A percentile compares a stretch with the other conserved stretches of the same genome.
phyloP scores from a whole-genome alignment of 208 protist species.

The Leishmania turanica region DNA sequence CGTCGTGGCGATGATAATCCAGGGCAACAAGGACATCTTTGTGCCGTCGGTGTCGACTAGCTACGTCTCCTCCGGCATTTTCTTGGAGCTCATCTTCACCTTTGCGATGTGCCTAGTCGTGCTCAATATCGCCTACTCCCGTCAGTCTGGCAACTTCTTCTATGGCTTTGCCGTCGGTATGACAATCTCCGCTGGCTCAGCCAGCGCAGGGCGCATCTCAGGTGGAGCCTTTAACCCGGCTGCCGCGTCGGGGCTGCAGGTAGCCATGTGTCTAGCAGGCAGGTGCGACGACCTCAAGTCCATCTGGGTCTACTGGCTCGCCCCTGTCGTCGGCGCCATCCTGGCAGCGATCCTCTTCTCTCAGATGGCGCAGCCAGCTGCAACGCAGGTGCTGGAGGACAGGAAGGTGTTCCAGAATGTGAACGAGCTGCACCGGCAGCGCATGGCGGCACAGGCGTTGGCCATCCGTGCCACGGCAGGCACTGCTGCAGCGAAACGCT shows the following conservation, averaged over 20 bases:
- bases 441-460: slow-evolving; percentile 14
- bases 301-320: slow-evolving; percentile 88
- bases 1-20: slow-evolving; percentile 76
- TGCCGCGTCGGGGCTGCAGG: slow-evolving; percentile 77
- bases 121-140: slow-evolving; percentile 75
- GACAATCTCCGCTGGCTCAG: slow-evolving; percentile 67
- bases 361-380: slow-evolving; percentile 67
- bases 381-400: slow-evolving; percentile 54
- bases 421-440: slow-evolving; percentile 28
- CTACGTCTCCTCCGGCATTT: slow-evolving; percentile 75
- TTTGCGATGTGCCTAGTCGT: slow-evolving; percentile 78
- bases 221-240: slow-evolving; percentile 88
- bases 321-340: slow-evolving; percentile 63
- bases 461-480: slow-evolving; percentile 1
- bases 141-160: slow-evolving; percentile 76
- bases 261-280: slow-evolving; percentile 72
- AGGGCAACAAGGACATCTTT: slow-evolving; percentile 69
- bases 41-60: slow-evolving; percentile 55
- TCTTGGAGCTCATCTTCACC: slow-evolving; percentile 85
- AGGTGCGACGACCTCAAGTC: slow-evolving; percentile 64
- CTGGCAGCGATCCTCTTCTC: slow-evolving; percentile 68
- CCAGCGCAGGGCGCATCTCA: slow-evolving; percentile 66
- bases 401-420: slow-evolving; percentile 46
- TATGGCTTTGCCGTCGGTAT: slow-evolving; percentile 87
- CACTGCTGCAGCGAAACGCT: background rate